Evolutionary conservation across 305 asterid species (phyloP).

Genomic region (Plantago coronopus): DNA sequence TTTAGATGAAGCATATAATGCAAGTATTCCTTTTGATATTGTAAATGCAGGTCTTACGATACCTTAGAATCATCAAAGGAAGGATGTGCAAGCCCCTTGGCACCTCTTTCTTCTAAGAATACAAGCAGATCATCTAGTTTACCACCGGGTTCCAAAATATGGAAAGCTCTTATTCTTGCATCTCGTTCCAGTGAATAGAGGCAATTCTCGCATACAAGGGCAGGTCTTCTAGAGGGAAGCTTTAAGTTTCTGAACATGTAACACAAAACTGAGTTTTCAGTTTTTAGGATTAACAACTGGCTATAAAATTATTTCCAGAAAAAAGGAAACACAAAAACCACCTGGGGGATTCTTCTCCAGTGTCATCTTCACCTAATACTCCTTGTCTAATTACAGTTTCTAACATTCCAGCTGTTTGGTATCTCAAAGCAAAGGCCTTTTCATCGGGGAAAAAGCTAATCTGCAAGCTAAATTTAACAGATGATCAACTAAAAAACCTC

Average conservation of each 20-base stretch:
- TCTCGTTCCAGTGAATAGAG: constrained; percentile 72
- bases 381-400: constrained; percentile 91
- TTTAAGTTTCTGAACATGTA: constrained; percentile 55
- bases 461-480: constrained; percentile 72
- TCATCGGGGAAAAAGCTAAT: constrained; percentile 78
- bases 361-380: constrained; percentile 94
- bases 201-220: constrained; percentile 90
- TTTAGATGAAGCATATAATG: constrained; percentile 14
- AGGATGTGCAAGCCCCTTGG: constrained; percentile 42
- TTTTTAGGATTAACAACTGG: not conserved
- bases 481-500: constrained; percentile 34
- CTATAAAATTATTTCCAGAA: constrained; percentile 1
- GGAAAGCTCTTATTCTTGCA: constrained; percentile 70
- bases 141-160: constrained; percentile 76
- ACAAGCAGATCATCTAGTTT: constrained; percentile 65
- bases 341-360: constrained; percentile 93
- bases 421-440: constrained; percentile 89
- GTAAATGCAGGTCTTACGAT: constrained; percentile 19
- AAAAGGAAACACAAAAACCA: constrained; percentile 26
- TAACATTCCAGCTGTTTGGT: constrained; percentile 95
- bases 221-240: constrained; percentile 83
- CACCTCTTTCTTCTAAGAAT: constrained; percentile 79
- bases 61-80: constrained; percentile 56
- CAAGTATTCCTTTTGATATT: not conserved
- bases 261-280: not conserved